Base-by-base conservation (phyloP, 2,329 filamentous ascomycete genomes). In the Aspergillus brunneoviolaceus region DNA sequence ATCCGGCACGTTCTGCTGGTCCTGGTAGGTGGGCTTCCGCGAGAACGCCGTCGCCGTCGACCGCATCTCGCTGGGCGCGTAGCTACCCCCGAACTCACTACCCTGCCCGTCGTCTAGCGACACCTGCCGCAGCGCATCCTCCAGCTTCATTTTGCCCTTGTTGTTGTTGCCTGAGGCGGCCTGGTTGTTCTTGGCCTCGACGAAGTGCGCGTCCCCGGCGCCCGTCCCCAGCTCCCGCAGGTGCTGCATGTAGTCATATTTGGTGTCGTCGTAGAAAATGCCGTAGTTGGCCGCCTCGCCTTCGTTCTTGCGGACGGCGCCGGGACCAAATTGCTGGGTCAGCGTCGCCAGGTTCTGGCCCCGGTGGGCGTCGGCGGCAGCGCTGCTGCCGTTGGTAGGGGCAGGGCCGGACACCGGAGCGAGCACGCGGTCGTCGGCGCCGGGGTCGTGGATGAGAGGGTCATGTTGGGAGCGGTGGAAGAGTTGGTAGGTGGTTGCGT, bases 241-340 rank as follows among this genome's bases (percentile, higher is more conserved):
- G 77, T 99, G 95, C 77, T 99, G 95, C 95, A 99, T 99, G 80
- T 99, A 99, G 77, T 99, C 95, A 78, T 99, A 99, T 72, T 91
- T 86, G 65, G 91, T 89, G 78, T 99, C 95, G 77, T 99, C 96
- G 76, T 85, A 99, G 82, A 90, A 99, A 65, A 99, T 86, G 65
- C 95, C 95, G 77, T 97, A 87, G 74, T 90, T 91, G 67, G 96
- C 95, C 9, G 96, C 95, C 79, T 99, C 93, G 69, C 96, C 96
- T 77, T 99, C 95, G 75, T 99, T 98, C 59, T 86, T 85, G 67
- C 93, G 88, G 65, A 96, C 87, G 61, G 79, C 79, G 48, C 82
- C 81, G 35, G 84, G 81, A 1, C 90, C 90, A 53, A 97, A 87
- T 73, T 88, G 85, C 52, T 79, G 74, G 63, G 96, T 90, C 3